Conservation (phyloP, 2,329 filamentous ascomycete genomes). For the Raffaelea albimanens region DNA sequence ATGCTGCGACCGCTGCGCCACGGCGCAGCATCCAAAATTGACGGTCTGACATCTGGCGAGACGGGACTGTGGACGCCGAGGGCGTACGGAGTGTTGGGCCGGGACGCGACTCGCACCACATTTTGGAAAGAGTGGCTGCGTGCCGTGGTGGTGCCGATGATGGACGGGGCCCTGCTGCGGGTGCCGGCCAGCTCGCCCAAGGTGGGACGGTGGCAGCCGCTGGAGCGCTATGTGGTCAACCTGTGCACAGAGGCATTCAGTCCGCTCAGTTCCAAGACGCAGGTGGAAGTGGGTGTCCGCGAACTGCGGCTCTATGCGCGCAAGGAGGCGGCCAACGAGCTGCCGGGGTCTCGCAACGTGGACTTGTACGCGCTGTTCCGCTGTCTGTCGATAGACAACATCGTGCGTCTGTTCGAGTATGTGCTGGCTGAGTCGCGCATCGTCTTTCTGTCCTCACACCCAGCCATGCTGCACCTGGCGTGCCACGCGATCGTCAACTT, state of each 20-base stretch:
- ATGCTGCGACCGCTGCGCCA: slow-evolving; percentile 86
- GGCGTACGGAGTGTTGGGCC: slow-evolving; percentile 84
- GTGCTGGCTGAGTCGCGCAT: slow-evolving; percentile 88
- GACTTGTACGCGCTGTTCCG: slow-evolving; percentile 92
- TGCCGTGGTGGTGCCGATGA: slow-evolving; percentile 92
- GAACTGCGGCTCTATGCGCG: slow-evolving; percentile 87
- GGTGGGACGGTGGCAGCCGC: slow-evolving; percentile 87
- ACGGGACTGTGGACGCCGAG: slow-evolving; percentile 93
- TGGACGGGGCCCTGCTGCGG: slow-evolving; percentile 70
- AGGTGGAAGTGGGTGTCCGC: slow-evolving; percentile 83
- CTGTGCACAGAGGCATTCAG: slow-evolving; percentile 91
- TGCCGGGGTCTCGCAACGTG: slow-evolving; percentile 82
- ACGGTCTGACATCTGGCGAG: slow-evolving; percentile 89
- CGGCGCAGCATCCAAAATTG: slow-evolving; percentile 92
- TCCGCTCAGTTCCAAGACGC: slow-evolving; percentile 86
- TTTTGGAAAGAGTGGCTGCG: slow-evolving; percentile 99
- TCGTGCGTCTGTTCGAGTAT: slow-evolving; percentile 88
- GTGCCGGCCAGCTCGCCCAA: slow-evolving; percentile 83
- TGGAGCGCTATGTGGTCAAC: slow-evolving; percentile 95
- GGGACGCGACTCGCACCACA: slow-evolving; percentile 70
- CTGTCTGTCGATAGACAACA: slow-evolving; percentile 81
- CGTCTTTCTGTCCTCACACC: slow-evolving; percentile 91
- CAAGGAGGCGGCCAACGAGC: slow-evolving; percentile 85
- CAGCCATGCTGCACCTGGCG: slow-evolving; percentile 89
- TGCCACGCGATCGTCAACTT: slow-evolving; percentile 79